Evolutionary conservation across 257 asterid species (phyloP), one percentile per base, ranked within the genome.

Genomic region (Nicotiana benthamiana): DNA sequence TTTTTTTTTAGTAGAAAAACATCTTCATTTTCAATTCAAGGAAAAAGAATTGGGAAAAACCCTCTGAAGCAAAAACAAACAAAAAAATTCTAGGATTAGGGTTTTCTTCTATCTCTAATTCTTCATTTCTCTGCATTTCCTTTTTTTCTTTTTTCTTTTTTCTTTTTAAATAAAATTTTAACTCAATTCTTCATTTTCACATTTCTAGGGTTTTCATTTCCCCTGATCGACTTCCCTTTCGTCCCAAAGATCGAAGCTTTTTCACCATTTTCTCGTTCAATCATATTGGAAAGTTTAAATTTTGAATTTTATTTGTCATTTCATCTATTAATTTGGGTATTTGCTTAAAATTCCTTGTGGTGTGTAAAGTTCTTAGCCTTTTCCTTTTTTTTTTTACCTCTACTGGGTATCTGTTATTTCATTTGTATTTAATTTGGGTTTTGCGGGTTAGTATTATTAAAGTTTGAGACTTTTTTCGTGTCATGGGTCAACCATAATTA

Each of bases 31-130:
- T 51, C 20, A 74, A 48, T 74, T 43, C 81, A 30, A 59, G 36
- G 22, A 77, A 40, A 57, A 60, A 18, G 27, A 77, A 12, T 61
- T 40, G 61, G 70, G 57, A 65, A 62, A 61, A 53, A 34, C 53
- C 54, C 66, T 32, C 18, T 17, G 32, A n/a, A 16, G 18, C 57
- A 28, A 64, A 51, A 18, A 52, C 18, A 40, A 40, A 6, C n/a
- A 36, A 1, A 40, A 8, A 40, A 40, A 8, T 64, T 28, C 3
- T 68, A 34, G 43, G 83, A 17, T 56, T 80, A 80, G 83, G 83
- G 83, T 80, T 80, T 80, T 36, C 57, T 54, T 5, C 34, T 54
- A 9, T 40, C 83, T 61, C 51, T 56, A 74, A 74, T 74, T 48
- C 46, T 24, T 74, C 62, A 74, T 74, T 3, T 74, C 26, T 48